Conservation (phyloP, 495 filamentous ascomycete genomes). For the Penicillium longicatenatum region DNA sequence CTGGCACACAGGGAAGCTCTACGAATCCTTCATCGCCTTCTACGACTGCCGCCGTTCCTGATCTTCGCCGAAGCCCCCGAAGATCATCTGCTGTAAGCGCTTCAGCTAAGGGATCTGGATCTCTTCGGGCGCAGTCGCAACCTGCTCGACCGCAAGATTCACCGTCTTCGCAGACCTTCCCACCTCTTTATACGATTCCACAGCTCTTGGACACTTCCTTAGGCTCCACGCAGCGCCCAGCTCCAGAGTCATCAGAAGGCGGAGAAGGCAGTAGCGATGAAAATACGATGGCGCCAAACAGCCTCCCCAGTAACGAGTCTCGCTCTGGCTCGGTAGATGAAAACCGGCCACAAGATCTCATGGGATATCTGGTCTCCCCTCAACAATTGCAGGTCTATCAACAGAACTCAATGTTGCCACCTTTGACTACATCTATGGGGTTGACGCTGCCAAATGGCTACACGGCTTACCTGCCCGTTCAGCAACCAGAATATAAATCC, state of each 20-base stretch:
- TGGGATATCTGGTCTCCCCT: slow-evolving; percentile 65
- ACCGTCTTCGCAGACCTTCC: slow-evolving; percentile 37
- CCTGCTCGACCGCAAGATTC: slow-evolving; percentile 59
- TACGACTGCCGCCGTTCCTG: slow-evolving; percentile 51
- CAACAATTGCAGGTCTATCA: slow-evolving; percentile 53
- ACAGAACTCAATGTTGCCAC: slow-evolving; percentile 46
- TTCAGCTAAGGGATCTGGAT: slow-evolving; percentile 52
- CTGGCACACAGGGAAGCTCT: slow-evolving; percentile 48
- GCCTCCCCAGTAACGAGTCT: slow-evolving; percentile 38
- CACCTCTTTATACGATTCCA: slow-evolving; percentile 41
- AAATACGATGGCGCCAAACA: slow-evolving; percentile 43
- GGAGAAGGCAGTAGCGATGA: slow-evolving; percentile 45
- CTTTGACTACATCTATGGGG: slow-evolving; percentile 51
- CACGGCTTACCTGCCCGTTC: slow-evolving; percentile 42
- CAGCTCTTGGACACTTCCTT: slow-evolving; percentile 40
- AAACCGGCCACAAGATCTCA: slow-evolving; percentile 57
- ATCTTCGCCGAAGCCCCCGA: slow-evolving; percentile 58
- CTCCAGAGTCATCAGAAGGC: slow-evolving; percentile 38
- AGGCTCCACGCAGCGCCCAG: slow-evolving; percentile 32
- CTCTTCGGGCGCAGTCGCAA: slow-evolving; percentile 65
- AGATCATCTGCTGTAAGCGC: slow-evolving; percentile 57
- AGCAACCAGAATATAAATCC: slow-evolving; percentile 44
- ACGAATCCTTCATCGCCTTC: slow-evolving; percentile 69
- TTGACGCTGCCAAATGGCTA: slow-evolving; percentile 49
- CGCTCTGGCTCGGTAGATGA: slow-evolving; percentile 49